A percentile compares a stretch with the other conserved stretches of the same genome.
phyloP scores from a whole-genome alignment of 2,329 filamentous ascomycete species.

The Fusarium sp. region DNA sequence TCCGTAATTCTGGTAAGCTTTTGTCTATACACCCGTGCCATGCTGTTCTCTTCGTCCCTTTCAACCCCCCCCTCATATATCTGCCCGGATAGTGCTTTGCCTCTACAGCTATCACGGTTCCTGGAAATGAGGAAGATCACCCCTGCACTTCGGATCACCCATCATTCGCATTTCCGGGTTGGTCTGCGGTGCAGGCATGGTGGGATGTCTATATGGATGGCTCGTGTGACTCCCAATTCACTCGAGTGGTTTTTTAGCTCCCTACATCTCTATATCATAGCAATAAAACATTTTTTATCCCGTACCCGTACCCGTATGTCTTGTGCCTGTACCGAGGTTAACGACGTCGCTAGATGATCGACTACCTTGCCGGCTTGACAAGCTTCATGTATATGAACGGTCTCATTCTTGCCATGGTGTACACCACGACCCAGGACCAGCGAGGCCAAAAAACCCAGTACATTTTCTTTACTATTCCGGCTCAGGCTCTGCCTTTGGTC shows the following conservation, averaged over 20 bases:
- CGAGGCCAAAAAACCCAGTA: constrained; percentile 82
- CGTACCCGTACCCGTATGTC: constrained; percentile 21
- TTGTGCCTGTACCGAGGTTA: constrained; percentile 40
- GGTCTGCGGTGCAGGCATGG: constrained; percentile 79
- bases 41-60: constrained; percentile 32
- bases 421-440: constrained; percentile 90
- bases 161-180: constrained; percentile 78
- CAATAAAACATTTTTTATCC: constrained; percentile 41
- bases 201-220: constrained; percentile 82
- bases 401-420: constrained; percentile 83
- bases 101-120: constrained; percentile 83
- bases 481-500: constrained; percentile 84
- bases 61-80: constrained; percentile 70
- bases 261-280: constrained; percentile 67
- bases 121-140: constrained; percentile 87
- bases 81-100: constrained; percentile 82
- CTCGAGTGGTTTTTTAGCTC: constrained; percentile 72
- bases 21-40: constrained; percentile 45
- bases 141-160: constrained; percentile 73
- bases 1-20: constrained; percentile 82
- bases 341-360: constrained; percentile 51
- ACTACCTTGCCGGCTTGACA: constrained; percentile 53
- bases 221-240: constrained; percentile 73
- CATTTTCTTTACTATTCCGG: constrained; percentile 86
- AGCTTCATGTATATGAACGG: constrained; percentile 69